These are phyloP conservation scores for Quercus berberidifolia DNA, from an alignment of 306 rosid genomes.

Conservation along the genomic window DNA sequence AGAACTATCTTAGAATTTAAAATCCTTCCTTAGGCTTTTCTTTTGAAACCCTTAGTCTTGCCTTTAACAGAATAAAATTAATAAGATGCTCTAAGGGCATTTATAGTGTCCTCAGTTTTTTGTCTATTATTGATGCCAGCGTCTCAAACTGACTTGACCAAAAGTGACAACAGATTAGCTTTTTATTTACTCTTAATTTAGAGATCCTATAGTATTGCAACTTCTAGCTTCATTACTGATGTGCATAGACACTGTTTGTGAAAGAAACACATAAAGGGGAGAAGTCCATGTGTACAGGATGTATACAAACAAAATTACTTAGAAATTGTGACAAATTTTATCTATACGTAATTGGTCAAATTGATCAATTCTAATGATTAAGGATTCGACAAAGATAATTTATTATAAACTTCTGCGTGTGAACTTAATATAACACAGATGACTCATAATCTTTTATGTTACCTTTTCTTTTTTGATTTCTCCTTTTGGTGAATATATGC, in stretches of 20 bases:
- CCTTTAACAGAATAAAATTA: not conserved
- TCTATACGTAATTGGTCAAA: not conserved
- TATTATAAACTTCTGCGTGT: not conserved
- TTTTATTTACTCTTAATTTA: not conserved
- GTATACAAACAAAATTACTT: not conserved
- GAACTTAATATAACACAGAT: not conserved
- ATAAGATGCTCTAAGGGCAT: not conserved
- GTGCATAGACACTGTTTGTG: not conserved
- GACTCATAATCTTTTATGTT: not conserved
- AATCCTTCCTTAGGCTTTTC: not conserved
- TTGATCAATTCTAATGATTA: not conserved
- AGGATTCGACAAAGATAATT: not conserved
- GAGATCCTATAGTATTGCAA: not conserved
- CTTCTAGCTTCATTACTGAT: not conserved
- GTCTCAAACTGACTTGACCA: not conserved
- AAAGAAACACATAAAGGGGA: not conserved
- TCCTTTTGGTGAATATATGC: not conserved
- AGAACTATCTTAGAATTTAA: not conserved
- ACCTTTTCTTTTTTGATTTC: not conserved
- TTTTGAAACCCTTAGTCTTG: not conserved
- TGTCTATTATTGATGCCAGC: not conserved
- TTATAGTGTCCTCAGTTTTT: not conserved
- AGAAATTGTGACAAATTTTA: not conserved
- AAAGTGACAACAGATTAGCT: not conserved
- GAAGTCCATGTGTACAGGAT: not conserved